These are phyloP conservation scores for Eucalyptus guilfoylei DNA, from an alignment of 345 rosid genomes.

Conservation along the genomic window DNA sequence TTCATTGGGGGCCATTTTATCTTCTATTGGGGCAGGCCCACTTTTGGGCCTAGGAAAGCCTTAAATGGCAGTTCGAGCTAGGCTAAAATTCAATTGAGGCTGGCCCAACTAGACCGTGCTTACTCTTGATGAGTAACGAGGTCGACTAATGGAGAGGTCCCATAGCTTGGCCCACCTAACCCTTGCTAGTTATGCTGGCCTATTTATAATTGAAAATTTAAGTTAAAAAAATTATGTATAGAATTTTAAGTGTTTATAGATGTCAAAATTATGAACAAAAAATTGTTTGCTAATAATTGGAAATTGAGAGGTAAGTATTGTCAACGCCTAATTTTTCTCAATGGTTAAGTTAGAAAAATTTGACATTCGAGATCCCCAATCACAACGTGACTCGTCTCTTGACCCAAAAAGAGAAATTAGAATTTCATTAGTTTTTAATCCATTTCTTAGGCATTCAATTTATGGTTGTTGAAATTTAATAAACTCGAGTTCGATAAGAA, in stretches of 20 bases:
- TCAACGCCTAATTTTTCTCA: too few species aligned
- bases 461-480: too few species aligned
- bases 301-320: neutral
- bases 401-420: too few species aligned
- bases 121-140: neutral
- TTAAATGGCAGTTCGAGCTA: too few species aligned
- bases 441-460: too few species aligned
- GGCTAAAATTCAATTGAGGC: neutral
- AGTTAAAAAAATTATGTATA: too few species aligned
- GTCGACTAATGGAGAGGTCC: neutral
- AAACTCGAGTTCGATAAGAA: too few species aligned
- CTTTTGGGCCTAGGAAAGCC: neutral
- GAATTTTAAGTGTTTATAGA: neutral
- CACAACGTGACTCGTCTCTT: too few species aligned
- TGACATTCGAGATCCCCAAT: too few species aligned
- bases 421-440: too few species aligned
- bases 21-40: neutral
- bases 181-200: neutral
- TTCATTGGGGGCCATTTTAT: neutral
- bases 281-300: neutral
- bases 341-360: too few species aligned
- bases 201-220: neutral
- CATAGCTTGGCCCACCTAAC: neutral
- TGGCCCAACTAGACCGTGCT: accelerated
- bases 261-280: neutral